Evolutionary conservation across 2,329 filamentous ascomycete genomes (phyloP).

Genomic region (Aspergillus phoenicis): DNA sequence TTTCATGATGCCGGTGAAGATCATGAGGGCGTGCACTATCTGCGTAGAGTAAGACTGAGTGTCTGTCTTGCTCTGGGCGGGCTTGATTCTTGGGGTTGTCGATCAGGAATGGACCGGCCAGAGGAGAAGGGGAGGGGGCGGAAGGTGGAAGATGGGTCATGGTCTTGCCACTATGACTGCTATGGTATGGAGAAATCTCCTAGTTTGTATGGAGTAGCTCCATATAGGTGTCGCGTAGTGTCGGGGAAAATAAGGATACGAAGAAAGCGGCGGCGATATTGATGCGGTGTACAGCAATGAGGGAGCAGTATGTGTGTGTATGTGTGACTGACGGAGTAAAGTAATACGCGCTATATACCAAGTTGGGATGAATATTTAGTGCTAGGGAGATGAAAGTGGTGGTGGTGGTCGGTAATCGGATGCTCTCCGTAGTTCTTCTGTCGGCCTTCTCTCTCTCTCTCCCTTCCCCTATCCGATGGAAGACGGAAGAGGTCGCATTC

Average conservation of each 20-base stretch:
- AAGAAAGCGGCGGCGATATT: background rate
- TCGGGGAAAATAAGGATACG: background rate
- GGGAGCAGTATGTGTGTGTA: background rate
- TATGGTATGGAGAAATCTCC: background rate
- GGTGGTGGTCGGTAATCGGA: background rate
- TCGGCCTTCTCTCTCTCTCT: background rate
- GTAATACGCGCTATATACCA: background rate
- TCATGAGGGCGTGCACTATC: background rate
- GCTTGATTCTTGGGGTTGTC: constrained; percentile 3
- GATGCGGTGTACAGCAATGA: background rate
- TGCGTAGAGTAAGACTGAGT: background rate
- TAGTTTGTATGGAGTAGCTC: background rate
- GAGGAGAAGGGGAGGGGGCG: background rate
- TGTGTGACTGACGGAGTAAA: constrained; percentile 1
- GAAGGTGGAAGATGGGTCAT: background rate
- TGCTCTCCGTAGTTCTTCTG: background rate
- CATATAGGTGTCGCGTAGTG: background rate
- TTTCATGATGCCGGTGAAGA: constrained; percentile 7
- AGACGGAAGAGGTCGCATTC: too few species aligned
- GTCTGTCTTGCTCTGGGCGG: background rate
- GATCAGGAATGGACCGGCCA: background rate
- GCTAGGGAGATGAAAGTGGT: background rate
- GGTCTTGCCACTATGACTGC: background rate
- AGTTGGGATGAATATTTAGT: background rate
- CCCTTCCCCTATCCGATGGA: background rate